Conservation (phyloP, 768 basidiomycete species). For the Chlorophyllum brunneum region DNA sequence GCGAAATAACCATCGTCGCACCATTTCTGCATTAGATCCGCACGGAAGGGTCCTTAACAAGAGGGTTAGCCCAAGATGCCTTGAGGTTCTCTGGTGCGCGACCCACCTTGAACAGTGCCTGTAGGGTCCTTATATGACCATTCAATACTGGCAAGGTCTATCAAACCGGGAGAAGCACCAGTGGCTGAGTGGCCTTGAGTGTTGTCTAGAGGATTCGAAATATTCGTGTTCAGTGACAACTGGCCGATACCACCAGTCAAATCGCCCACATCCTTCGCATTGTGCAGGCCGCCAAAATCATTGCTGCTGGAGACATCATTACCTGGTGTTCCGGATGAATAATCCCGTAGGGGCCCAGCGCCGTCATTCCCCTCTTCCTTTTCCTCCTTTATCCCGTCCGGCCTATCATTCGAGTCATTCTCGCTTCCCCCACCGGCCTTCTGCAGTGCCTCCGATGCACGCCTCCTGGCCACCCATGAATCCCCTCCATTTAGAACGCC, state of each 20-base stretch:
- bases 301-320: not conserved
- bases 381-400: conserved; percentile 55
- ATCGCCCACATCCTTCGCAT: not conserved
- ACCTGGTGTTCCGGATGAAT: conserved; percentile 4
- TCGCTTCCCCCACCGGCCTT: conserved; percentile 33
- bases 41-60: conserved; percentile 77
- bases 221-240: conserved; percentile 8
- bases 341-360: conserved; percentile 13
- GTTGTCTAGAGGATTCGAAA: conserved; percentile 4
- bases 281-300: not conserved
- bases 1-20: conserved; percentile 87
- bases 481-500: conserved; percentile 68
- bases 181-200: conserved; percentile 8
- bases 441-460: conserved; percentile 51
- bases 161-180: conserved; percentile 41
- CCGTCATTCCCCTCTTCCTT: conserved; percentile 39
- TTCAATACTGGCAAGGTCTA: conserved; percentile 60
- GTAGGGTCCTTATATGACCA: conserved; percentile 95
- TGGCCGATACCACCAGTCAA: conserved; percentile 6
- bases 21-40: conserved; percentile 93
- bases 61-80: not conserved
- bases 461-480: conserved; percentile 63
- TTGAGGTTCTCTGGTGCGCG: conserved; percentile 6
- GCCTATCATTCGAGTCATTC: conserved; percentile 38
- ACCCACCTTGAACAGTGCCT: conserved; percentile 83